Percentiles rank a stretch among this genome's conserved stretches.
phyloP scores from a whole-genome alignment of 2,329 filamentous ascomycete species.

The Botrytis deweyae region DNA sequence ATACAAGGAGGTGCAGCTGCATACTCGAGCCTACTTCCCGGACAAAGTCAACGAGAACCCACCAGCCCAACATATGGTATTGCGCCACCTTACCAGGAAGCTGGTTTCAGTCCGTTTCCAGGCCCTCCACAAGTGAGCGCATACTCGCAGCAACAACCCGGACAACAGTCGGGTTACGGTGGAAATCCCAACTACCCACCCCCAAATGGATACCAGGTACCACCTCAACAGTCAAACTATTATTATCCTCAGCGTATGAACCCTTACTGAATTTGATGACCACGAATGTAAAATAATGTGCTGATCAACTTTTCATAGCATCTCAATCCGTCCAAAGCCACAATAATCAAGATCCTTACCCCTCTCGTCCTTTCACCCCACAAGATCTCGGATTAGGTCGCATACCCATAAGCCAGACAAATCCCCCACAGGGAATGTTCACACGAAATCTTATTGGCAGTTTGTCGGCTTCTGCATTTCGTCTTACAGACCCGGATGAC shows the following conservation, averaged over 20 bases:
- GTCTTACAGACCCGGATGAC: constrained; percentile 73
- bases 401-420: constrained; percentile 36
- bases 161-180: constrained; percentile 14
- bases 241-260: constrained; percentile 18
- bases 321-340: constrained; percentile 26
- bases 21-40: constrained; percentile 34
- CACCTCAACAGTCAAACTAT: constrained; percentile 14
- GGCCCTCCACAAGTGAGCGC: constrained; percentile 33
- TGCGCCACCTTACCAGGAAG: constrained; percentile 21
- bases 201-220: constrained; percentile 42
- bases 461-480: constrained; percentile 82
- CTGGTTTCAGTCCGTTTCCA: constrained; percentile 35
- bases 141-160: constrained; percentile 28
- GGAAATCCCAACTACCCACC: constrained; percentile 29
- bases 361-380: constrained; percentile 25
- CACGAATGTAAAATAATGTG: neutral
- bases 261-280: neutral
- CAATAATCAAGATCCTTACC: constrained; percentile 19
- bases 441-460: constrained; percentile 94
- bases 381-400: constrained; percentile 29
- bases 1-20: constrained; percentile 41
- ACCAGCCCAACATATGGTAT: constrained; percentile 26
- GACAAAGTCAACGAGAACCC: constrained; percentile 22
- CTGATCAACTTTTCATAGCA: constrained; percentile 15
- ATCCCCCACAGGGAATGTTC: constrained; percentile 74